Base-by-base conservation (phyloP, 129 eudicot genomes). In the Saussurea involucrata region DNA sequence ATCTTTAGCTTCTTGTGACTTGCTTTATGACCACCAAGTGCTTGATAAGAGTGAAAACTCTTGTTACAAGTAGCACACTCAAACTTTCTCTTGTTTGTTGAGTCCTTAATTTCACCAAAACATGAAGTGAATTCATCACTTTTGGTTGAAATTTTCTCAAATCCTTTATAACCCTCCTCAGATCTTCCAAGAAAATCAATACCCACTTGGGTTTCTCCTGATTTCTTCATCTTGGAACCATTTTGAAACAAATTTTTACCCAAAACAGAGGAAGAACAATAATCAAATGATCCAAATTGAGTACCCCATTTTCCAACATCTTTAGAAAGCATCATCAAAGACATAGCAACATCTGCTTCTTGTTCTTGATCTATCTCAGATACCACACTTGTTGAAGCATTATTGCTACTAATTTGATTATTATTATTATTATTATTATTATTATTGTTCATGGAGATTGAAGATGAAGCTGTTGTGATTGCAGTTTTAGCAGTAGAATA, bases 21-120 rank as follows among this genome's bases (percentile, higher is more conserved):
- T 63, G 99, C 97, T 77, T 92, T 89, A 49, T 95, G 99, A 4
- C 99, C 99, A 31, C 99, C 93, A 25, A 95, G 85, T 9, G 99
- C 96, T 82, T 95, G 97, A 81, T 77, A 92, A 58, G 98, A 89
- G 71, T 84, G 83, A 75, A 95, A 95, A 68, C 81, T 80, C 71
- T 88, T 95, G 73, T 88, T 89, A 69, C 98, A 95, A 74, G 88
- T 63, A 42, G 85, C 78, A 82, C 97, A 92, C 73, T 82, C 83
- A 69, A 82, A 95, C 63, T 84, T 84, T 78, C 80, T 79, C 78
- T 83, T 87, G 75, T 71, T 79, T 63, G 55, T 9, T 2, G 9
- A 74, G 17, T 78, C 76, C 17, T 75, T 60, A 28, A 74, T 27
- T 58, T 40, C 71, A 57, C 66, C 71, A 28, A 80, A 80, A 57